Evolutionary conservation across 2,329 filamentous ascomycete species (phyloP).

Genomic region (Ceratocystis papillata): DNA sequence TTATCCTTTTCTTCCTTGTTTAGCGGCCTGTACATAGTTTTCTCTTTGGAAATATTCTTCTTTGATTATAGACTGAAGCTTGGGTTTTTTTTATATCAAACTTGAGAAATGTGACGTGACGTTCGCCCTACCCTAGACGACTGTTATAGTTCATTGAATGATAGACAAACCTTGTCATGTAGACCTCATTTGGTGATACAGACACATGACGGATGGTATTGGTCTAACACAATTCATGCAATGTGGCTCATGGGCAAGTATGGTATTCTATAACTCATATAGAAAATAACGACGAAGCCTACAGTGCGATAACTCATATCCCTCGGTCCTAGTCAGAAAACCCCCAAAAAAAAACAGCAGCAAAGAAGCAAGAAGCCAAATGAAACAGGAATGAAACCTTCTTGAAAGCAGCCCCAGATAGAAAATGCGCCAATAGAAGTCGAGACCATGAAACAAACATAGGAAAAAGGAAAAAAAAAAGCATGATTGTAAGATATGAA

Average conservation of each 20-base stretch:
- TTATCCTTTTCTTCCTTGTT: neutral
- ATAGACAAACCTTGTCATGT: neutral
- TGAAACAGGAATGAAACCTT: neutral
- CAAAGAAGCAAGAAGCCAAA: neutral
- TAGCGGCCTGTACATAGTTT: slow-evolving; percentile 4
- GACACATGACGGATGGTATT: neutral
- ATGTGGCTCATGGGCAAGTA: neutral
- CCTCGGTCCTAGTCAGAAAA: neutral
- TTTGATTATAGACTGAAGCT: slow-evolving; percentile 11
- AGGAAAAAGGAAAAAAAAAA: neutral
- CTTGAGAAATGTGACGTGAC: neutral
- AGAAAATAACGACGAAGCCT: neutral
- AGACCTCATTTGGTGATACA: neutral
- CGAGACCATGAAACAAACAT: neutral
- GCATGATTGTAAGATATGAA: neutral
- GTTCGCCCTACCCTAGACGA: neutral
- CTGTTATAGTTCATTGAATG: neutral
- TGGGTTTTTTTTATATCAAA: neutral
- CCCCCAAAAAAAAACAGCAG: neutral
- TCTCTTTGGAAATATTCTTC: neutral
- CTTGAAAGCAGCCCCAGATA: neutral
- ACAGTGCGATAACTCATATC: too few relatives aligned
- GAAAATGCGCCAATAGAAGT: slow-evolving; percentile 1
- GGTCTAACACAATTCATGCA: neutral
- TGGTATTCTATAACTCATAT: neutral